These are phyloP conservation scores for Melanomma pulvis-pyrius DNA, from an alignment of 495 filamentous ascomycete genomes.

Conservation along the genomic window DNA sequence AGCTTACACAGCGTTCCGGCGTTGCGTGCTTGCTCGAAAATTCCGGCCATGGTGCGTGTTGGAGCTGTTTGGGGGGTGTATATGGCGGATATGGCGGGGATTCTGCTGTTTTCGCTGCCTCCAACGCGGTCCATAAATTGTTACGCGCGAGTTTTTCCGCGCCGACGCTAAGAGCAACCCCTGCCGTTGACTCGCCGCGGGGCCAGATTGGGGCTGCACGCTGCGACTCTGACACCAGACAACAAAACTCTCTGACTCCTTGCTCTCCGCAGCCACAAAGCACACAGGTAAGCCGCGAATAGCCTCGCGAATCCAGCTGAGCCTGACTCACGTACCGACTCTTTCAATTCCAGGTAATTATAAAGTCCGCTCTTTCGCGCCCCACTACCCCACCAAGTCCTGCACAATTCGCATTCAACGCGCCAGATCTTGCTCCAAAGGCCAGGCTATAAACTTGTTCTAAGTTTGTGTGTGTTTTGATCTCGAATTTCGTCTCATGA, in stretches of 20 bases:
- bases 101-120: constrained; percentile 23
- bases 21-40: constrained; percentile 88
- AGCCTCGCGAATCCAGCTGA: not conserved
- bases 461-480: not conserved
- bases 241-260: constrained; percentile 12
- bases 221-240: constrained; percentile 3
- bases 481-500: not conserved
- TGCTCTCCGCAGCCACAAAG: not conserved
- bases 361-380: not conserved
- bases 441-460: too few relatives aligned
- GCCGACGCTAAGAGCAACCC: constrained; percentile 20
- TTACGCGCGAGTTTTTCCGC: constrained; percentile 20
- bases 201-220: not conserved
- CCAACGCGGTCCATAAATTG: constrained; percentile 29
- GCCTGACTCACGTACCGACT: not conserved
- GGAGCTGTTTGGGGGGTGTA: constrained; percentile 18
- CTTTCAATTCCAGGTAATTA: constrained; percentile 20
- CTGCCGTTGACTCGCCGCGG: constrained; percentile 13
- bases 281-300: not conserved
- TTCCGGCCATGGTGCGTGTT: constrained; percentile 68
- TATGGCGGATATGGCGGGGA: not conserved
- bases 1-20: constrained; percentile 75
- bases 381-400: constrained; percentile 30
- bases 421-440: not conserved
- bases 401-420: not conserved